Conservation (phyloP, 2,329 filamentous ascomycete species). For the Aspergillus pseudoviridinutans region DNA sequence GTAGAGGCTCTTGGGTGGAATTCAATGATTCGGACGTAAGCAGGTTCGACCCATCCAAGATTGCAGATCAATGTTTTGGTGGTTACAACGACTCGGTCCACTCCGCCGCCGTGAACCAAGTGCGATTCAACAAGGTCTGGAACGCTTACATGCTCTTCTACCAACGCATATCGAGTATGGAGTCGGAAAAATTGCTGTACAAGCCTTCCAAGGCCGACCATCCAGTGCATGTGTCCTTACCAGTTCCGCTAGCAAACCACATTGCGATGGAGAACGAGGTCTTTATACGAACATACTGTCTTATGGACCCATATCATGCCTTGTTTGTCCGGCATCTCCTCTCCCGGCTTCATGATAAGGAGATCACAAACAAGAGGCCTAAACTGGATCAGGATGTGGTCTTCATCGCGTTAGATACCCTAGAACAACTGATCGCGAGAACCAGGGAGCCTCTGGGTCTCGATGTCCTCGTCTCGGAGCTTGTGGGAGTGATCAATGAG, state of each 20-base stretch:
- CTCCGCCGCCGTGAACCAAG: constrained; percentile 43
- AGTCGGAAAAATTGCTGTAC: constrained; percentile 49
- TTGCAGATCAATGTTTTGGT: constrained; percentile 78
- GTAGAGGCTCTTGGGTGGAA: constrained; percentile 68
- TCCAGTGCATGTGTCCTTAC: constrained; percentile 46
- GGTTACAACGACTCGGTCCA: constrained; percentile 56
- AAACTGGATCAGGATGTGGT: constrained; percentile 43
- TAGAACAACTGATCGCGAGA: constrained; percentile 72
- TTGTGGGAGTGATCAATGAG: constrained; percentile 48
- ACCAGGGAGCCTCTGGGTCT: constrained; percentile 66
- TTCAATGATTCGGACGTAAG: constrained; percentile 89
- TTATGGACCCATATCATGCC: constrained; percentile 70
- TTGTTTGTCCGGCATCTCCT: constrained; percentile 64
- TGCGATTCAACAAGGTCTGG: constrained; percentile 62
- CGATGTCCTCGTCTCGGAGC: constrained; percentile 50
- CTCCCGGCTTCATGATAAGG: constrained; percentile 50
- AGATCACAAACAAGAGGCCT: constrained; percentile 45
- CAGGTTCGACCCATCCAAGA: constrained; percentile 67
- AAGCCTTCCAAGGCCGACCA: constrained; percentile 44
- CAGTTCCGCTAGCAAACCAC: constrained; percentile 45
- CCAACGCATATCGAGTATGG: constrained; percentile 68
- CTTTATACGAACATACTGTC: constrained; percentile 70
- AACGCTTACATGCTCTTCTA: constrained; percentile 99
- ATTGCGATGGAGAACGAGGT: constrained; percentile 70
- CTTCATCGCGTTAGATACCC: constrained; percentile 51